Conservation (phyloP, 2,329 filamentous ascomycete species). For the Plectosphaerella sp. region DNA sequence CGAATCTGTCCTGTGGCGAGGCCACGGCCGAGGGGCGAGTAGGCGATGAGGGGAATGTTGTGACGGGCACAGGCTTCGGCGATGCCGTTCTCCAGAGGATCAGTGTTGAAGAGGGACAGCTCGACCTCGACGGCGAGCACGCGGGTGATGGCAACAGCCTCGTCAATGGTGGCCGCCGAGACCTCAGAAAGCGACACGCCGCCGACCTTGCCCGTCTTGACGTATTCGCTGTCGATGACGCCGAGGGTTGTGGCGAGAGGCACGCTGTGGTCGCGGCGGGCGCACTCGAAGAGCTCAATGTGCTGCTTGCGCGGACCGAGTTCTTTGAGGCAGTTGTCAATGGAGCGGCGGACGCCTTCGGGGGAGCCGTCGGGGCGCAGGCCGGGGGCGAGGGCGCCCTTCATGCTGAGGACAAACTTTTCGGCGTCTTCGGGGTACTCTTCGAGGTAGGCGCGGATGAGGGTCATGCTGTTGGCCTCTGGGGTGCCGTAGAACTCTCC, state of each 20-base stretch:
- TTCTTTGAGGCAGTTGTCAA: constrained; percentile 50
- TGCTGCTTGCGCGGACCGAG: constrained; percentile 49
- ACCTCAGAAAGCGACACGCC: constrained; percentile 49
- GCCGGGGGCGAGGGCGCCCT: constrained; percentile 44
- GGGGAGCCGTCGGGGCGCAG: constrained; percentile 45
- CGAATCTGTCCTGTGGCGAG: constrained; percentile 51
- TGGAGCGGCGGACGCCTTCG: constrained; percentile 48
- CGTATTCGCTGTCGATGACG: constrained; percentile 41
- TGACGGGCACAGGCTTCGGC: constrained; percentile 55
- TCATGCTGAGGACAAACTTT: constrained; percentile 58
- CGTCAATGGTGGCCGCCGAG: constrained; percentile 41
- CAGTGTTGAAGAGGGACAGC: constrained; percentile 43
- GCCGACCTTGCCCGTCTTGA: constrained; percentile 47
- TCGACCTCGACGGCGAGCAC: constrained; percentile 50
- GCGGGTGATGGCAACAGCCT: constrained; percentile 37
- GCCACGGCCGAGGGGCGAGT: constrained; percentile 64
- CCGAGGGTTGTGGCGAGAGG: constrained; percentile 39
- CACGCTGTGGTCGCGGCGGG: constrained; percentile 48
- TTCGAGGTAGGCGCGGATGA: constrained; percentile 59
- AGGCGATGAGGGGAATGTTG: constrained; percentile 66
- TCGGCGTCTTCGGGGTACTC: constrained; percentile 60
- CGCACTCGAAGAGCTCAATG: constrained; percentile 57
- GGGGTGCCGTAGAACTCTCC: constrained; percentile 62
- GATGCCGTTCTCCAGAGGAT: constrained; percentile 46
- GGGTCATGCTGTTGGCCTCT: constrained; percentile 52